These are phyloP conservation scores for Thelonectria discophora DNA, from an alignment of 2,329 filamentous ascomycete genomes.

Conservation along the genomic window DNA sequence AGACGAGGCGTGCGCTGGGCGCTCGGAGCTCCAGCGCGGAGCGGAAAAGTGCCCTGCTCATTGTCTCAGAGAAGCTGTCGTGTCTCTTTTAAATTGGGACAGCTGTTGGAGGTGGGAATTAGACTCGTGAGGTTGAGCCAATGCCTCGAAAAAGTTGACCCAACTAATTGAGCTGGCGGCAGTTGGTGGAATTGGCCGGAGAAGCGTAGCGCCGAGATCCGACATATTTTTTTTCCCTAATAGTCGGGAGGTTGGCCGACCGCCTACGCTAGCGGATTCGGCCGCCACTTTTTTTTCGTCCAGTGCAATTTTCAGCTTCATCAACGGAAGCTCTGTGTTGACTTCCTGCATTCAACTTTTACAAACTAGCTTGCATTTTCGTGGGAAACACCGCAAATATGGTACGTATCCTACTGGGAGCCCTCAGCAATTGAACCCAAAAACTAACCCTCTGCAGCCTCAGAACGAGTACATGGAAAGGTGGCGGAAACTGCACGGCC, in stretches of 20 bases:
- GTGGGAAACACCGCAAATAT: conserved; percentile 45
- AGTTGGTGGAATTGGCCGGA: conserved; percentile 39
- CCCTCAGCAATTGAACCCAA: background rate
- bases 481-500: conserved; percentile 67
- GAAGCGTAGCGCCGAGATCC: conserved; percentile 48
- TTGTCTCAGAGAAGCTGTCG: conserved; percentile 43
- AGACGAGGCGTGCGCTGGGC: conserved; percentile 43
- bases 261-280: conserved; percentile 32
- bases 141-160: conserved; percentile 41
- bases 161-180: background rate
- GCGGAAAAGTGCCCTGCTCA: conserved; percentile 70
- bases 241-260: conserved; percentile 15
- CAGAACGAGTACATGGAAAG: conserved; percentile 84
- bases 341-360: conserved; percentile 29
- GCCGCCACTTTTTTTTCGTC: conserved; percentile 45
- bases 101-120: conserved; percentile 27
- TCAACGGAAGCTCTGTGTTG: too few species aligned
- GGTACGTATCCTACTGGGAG: conserved; percentile 38
- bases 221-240: conserved; percentile 11
- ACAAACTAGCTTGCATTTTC: conserved; percentile 31
- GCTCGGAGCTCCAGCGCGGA: conserved; percentile 69
- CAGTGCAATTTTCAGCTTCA: conserved; percentile 40
- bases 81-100: conserved; percentile 37
- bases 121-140: conserved; percentile 30
- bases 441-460: conserved; percentile 62